phyloP scores from a whole-genome alignment of 805 yeast species.

The Cyberlindnera galapagoensis region DNA sequence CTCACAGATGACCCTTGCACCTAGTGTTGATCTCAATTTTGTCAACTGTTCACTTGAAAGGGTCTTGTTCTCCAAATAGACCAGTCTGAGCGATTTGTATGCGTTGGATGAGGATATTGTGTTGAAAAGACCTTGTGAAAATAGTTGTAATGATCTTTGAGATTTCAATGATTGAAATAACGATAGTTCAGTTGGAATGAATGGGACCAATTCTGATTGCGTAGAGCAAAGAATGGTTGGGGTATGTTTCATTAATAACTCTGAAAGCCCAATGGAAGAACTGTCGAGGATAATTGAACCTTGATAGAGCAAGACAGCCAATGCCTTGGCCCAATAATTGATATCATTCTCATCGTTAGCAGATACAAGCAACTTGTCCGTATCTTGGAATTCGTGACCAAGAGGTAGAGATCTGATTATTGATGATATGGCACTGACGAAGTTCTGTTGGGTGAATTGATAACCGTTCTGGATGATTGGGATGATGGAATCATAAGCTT shows the following conservation, averaged over 20 bases:
- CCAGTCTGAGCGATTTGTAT: slow-evolving; percentile 24
- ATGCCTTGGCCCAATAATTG: slow-evolving; percentile 38
- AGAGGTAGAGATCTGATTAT: slow-evolving; percentile 31
- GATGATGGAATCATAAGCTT: slow-evolving; percentile 23
- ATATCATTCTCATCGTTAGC: slow-evolving; percentile 23
- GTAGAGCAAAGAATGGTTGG: too few relatives aligned
- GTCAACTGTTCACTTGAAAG: slow-evolving; percentile 29
- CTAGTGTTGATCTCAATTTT: slow-evolving; percentile 36
- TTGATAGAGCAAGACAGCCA: slow-evolving; percentile 29
- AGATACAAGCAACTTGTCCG: slow-evolving; percentile 28
- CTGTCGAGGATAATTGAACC: slow-evolving; percentile 27
- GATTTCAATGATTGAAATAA: slow-evolving; percentile 11
- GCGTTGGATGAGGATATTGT: slow-evolving; percentile 25
- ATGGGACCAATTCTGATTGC: slow-evolving; percentile 11
- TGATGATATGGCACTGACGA: slow-evolving; percentile 49
- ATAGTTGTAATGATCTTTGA: slow-evolving; percentile 19
- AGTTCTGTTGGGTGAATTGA: slow-evolving; percentile 43
- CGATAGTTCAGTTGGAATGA: neutral
- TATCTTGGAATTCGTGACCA: slow-evolving; percentile 29
- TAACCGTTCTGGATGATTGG: slow-evolving; percentile 32
- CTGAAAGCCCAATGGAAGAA: too few relatives aligned
- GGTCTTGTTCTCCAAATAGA: slow-evolving; percentile 11
- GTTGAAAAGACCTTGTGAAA: slow-evolving; percentile 16
- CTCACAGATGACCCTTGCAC: slow-evolving; percentile 49
- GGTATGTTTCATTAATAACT: too few relatives aligned